phyloP scores from a whole-genome alignment of 75 land plant species.

The Sequoiadendron giganteum region DNA sequence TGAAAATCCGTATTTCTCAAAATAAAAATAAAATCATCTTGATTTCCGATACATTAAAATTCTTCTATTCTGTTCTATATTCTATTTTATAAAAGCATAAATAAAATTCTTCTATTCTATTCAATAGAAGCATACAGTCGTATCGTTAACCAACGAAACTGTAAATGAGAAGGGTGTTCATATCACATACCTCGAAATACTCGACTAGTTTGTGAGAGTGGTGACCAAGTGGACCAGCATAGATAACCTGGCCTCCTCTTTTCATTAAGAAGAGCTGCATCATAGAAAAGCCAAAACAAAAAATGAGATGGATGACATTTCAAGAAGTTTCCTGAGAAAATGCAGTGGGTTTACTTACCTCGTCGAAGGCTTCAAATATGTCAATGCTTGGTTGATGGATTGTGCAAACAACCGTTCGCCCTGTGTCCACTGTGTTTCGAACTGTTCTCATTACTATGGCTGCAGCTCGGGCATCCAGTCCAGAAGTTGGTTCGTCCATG shows the following conservation, averaged over 20 bases:
- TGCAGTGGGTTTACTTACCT: slow-evolving; percentile 20
- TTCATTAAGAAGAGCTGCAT: slow-evolving; percentile 56
- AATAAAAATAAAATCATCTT: no score
- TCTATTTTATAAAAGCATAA: no score
- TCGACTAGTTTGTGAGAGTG: slow-evolving; percentile 45
- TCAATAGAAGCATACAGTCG: neutral
- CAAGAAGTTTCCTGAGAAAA: neutral
- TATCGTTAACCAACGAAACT: neutral
- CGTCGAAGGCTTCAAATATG: slow-evolving; percentile 69
- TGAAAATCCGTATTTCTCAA: no score
- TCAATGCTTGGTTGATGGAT: slow-evolving; percentile 80
- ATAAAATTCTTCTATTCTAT: no score
- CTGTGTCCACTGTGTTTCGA: slow-evolving; percentile 64
- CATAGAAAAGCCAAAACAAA: no score
- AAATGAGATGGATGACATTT: neutral
- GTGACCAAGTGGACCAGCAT: slow-evolving; percentile 49
- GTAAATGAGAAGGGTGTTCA: neutral
- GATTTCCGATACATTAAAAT: no score
- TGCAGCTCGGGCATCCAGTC: slow-evolving; percentile 70
- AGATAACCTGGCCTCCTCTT: slow-evolving; percentile 63
- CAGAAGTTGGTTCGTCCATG: slow-evolving; percentile 74
- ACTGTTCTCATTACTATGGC: slow-evolving; percentile 75
- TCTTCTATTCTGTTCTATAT: no score
- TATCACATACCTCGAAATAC: slow-evolving; percentile 41
- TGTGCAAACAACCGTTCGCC: slow-evolving; percentile 70